Evolutionary conservation across 129 eudicot genomes (phyloP).

Genomic region (Lactuca sativa): DNA sequence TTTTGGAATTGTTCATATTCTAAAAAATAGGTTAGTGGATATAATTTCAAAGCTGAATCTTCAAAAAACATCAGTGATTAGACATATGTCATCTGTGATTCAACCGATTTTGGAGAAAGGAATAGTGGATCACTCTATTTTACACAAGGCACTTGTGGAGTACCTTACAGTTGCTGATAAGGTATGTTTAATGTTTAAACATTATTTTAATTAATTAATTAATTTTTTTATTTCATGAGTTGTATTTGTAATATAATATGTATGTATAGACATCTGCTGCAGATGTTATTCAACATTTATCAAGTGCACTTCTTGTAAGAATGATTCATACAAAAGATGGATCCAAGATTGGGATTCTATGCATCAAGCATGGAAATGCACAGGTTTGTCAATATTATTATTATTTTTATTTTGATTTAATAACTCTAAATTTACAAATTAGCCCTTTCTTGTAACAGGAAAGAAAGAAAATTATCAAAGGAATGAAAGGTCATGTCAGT

Average conservation of each 20-base stretch:
- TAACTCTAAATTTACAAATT: neutral
- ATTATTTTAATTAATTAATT: neutral
- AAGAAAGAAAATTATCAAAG: conserved; percentile 89
- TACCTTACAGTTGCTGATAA: conserved; percentile 75
- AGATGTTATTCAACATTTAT: conserved; percentile 80
- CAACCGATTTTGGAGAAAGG: conserved; percentile 93
- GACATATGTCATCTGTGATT: conserved; percentile 77
- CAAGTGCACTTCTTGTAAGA: conserved; percentile 75
- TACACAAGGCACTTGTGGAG: conserved; percentile 74
- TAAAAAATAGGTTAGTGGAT: conserved; percentile 56
- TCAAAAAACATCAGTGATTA: conserved; percentile 70
- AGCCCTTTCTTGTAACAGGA: conserved; percentile 43
- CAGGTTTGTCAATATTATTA: conserved; percentile 47
- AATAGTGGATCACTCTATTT: conserved; percentile 86
- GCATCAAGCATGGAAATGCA: conserved; percentile 92
- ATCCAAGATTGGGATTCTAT: conserved; percentile 66
- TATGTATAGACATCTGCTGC: conserved; percentile 73
- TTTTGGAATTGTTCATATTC: too few relatives aligned
- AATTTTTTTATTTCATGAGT: neutral
- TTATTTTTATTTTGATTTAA: neutral
- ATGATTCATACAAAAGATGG: conserved; percentile 88
- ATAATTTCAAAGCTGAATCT: conserved; percentile 70
- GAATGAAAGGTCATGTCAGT: conserved; percentile 73
- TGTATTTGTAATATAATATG: conserved; percentile 26
- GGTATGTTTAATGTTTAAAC: conserved; percentile 39